Base-by-base conservation (phyloP, 108 stramenopile genomes). In the Parietichytrium sp. region DNA sequence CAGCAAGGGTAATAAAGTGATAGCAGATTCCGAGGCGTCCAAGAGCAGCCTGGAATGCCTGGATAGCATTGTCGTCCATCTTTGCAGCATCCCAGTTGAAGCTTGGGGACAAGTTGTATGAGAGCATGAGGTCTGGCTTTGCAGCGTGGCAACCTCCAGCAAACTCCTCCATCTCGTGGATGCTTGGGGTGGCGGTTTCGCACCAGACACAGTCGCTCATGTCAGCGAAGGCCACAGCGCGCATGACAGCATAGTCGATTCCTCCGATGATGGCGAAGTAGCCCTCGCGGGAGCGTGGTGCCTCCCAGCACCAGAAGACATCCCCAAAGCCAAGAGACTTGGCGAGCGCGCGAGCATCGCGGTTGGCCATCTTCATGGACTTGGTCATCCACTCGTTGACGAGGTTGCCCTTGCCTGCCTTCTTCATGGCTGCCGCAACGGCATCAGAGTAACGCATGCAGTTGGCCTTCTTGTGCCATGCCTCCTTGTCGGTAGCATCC, bases 21-120 rank as follows among this genome's bases (percentile, higher is more conserved):
- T 95, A 97, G 29, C 92, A 88, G 79, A 91, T 94, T 47, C 96
- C 96, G 48, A 96, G 91, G 38, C 87, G 86, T 26, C 94, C 96
- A 13, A 97, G 87, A 52, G 92, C 94, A 54, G 93, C 91, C 84
- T 95, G 96, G 92, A 95, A 96, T 33, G 36, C 45, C 42, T 53
- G 33, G 3, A 90, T 91, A 81, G 95, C 86, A 47, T 95, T 87
- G 30, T 49, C 83, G 79, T 96, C 94, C 23, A 88, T 83, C 2
- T 95, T 95, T 15, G 94, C 93, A 45, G 93, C 92, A 84, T 95
- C 94, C 96, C 96, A 97, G 88, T 97, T 97, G 85, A 97, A 97
- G 79, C 90, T 91, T 55, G 96, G 96, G 50, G 90, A 91, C 49
- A 96, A 84, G 87, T 97, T 96, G 91, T 96, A 96, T 42, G 96